phyloP scores from a whole-genome alignment of 2,329 filamentous ascomycete species.

The Cladobotryum protrusum region DNA sequence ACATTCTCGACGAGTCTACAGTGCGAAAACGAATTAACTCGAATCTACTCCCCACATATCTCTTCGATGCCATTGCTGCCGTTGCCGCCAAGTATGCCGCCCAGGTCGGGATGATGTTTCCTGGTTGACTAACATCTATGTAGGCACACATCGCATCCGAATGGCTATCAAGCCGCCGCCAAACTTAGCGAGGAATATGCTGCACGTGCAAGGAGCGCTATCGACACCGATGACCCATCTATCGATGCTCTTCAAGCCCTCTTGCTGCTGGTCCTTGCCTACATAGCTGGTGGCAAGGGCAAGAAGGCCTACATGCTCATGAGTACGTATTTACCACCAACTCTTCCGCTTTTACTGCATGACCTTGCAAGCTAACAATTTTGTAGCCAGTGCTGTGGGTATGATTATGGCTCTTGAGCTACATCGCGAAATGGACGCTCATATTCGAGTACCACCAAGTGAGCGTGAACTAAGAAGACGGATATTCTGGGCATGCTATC shows the following conservation, averaged over 20 bases:
- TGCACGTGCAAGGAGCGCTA: conserved; percentile 57
- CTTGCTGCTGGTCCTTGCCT: conserved; percentile 68
- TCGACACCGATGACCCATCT: conserved; percentile 76
- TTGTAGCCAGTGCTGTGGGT: conserved; percentile 42
- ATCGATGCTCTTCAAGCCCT: conserved; percentile 72
- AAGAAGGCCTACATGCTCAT: conserved; percentile 85
- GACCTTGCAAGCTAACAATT: too few species aligned
- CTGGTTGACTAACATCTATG: conserved; percentile 1
- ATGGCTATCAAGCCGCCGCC: conserved; percentile 61
- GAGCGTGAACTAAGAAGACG: conserved; percentile 72
- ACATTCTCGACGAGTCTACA: conserved; percentile 71
- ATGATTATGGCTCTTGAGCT: conserved; percentile 80
- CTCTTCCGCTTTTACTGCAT: background rate
- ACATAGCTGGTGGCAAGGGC: conserved; percentile 69
- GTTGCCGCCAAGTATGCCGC: conserved; percentile 53
- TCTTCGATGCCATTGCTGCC: conserved; percentile 53
- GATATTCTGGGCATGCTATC: conserved; percentile 85
- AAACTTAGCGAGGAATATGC: conserved; percentile 68
- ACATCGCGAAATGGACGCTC: conserved; percentile 65
- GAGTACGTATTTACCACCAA: conserved; percentile 55
- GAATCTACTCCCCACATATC: conserved; percentile 54
- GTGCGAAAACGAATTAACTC: conserved; percentile 66
- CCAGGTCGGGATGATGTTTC: background rate
- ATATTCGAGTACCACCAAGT: conserved; percentile 53
- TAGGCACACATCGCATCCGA: conserved; percentile 61